A percentile compares a stretch with the other conserved stretches of the same genome.
These are phyloP conservation scores for Lentinus brumalis DNA, from an alignment of 768 basidiomycete genomes.

Conservation along the genomic window DNA sequence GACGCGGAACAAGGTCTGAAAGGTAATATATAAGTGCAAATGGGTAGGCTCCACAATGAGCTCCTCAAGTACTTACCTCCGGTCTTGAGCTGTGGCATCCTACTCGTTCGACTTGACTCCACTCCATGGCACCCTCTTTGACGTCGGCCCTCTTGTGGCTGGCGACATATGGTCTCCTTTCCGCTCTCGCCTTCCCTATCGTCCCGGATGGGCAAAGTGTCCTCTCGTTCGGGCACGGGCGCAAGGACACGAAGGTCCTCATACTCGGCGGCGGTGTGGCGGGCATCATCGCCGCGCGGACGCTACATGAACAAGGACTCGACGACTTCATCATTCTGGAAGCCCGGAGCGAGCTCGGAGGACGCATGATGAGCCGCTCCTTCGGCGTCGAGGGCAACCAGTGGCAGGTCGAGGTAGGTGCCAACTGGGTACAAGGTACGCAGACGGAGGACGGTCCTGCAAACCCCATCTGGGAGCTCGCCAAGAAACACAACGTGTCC, in stretches of 20 bases:
- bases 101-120: background rate
- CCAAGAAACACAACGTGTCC: conserved; percentile 53
- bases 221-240: background rate
- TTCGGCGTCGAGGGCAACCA: conserved; percentile 44
- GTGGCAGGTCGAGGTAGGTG: conserved; percentile 53
- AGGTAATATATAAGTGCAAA: too few relatives aligned
- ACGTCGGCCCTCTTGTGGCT: background rate
- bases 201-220: background rate
- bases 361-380: conserved; percentile 51
- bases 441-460: conserved; percentile 48
- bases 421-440: conserved; percentile 63
- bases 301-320: conserved; percentile 52
- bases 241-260: conserved; percentile 42
- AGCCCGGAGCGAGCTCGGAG: conserved; percentile 59
- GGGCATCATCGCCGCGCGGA: conserved; percentile 63
- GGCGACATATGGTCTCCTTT: background rate
- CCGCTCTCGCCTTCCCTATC: background rate
- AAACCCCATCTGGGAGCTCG: conserved; percentile 64
- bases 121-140: background rate
- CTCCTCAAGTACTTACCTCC: too few relatives aligned
- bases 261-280: conserved; percentile 48
- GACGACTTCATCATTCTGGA: conserved; percentile 61
- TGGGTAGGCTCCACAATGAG: too few relatives aligned
- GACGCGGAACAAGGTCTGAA: too few relatives aligned
- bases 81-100: too few relatives aligned